Percentiles rank a stretch among this genome's conserved stretches.
Evolutionary conservation across 73 alveolate species (phyloP).

Genomic region (Tetrahymena malaccensis): DNA sequence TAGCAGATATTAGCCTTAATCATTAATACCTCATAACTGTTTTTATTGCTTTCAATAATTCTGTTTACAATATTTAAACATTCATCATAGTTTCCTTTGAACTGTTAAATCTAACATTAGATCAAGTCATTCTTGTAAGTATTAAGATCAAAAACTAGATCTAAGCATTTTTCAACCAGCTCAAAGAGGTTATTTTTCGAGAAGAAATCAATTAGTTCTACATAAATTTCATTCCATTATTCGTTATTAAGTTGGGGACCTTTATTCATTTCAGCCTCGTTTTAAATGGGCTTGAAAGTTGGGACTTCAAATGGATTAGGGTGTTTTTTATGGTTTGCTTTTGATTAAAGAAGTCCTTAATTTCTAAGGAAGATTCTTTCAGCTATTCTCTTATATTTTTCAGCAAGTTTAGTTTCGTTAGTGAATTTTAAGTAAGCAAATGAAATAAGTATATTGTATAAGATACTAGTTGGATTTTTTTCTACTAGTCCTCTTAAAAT

Average conservation of each 20-base stretch:
- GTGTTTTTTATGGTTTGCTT: conserved; percentile 27
- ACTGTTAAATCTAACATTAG: conserved; percentile 14
- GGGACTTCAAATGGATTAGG: conserved; percentile 37
- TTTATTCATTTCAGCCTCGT: conserved; percentile 41
- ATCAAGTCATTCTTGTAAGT: conserved; percentile 1
- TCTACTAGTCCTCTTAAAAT: conserved; percentile 44
- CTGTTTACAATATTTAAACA: not conserved
- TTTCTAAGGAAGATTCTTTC: conserved; percentile 49
- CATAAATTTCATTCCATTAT: conserved; percentile 48
- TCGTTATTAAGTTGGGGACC: conserved; percentile 35
- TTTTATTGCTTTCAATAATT: conserved; percentile 6
- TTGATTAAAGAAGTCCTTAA: conserved; percentile 30
- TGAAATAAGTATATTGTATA: conserved; percentile 46
- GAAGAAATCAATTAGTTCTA: conserved; percentile 55
- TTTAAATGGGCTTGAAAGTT: conserved; percentile 22
- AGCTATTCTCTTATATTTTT: conserved; percentile 53
- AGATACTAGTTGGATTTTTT: conserved; percentile 44
- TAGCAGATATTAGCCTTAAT: conserved; percentile 31
- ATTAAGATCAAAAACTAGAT: not conserved
- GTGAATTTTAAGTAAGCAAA: conserved; percentile 39
- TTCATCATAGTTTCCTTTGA: conserved; percentile 13
- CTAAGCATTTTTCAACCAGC: conserved; percentile 37
- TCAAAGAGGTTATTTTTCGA: conserved; percentile 38
- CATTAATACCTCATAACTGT: conserved; percentile 21
- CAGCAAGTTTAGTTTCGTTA: conserved; percentile 43